Evolutionary conservation across 306 rosid genomes (phyloP).

Genomic region (Begonia loranthoides): DNA sequence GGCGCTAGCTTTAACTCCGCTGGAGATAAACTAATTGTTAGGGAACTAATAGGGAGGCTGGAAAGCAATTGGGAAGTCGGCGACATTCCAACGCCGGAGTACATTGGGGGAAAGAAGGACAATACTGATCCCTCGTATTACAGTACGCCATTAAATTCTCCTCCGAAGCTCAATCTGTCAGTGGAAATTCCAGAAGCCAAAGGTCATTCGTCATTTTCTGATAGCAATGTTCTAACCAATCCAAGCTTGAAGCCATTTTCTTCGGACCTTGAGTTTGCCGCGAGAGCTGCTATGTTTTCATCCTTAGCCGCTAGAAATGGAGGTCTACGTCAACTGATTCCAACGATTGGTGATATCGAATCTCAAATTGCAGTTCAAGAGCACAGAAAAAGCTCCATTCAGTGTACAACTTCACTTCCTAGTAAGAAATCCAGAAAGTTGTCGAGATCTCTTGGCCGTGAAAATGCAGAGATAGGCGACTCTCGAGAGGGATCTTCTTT

Average conservation of each 20-base stretch:
- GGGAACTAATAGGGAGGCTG: constrained; percentile 38
- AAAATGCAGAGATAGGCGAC: constrained; percentile 30
- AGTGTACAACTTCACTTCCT: too few species aligned
- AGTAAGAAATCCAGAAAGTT: background rate
- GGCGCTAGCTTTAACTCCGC: constrained; percentile 3
- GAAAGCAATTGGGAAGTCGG: constrained; percentile 37
- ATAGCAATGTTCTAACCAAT: constrained; percentile 9
- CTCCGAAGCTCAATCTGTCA: constrained; percentile 36
- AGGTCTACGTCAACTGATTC: constrained; percentile 20
- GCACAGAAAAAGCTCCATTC: constrained; percentile 8
- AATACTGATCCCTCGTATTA: constrained; percentile 31
- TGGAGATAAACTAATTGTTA: constrained; percentile 25
- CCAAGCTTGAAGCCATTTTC: constrained; percentile 29
- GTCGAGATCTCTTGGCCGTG: constrained; percentile 33
- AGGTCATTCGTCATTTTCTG: constrained; percentile 11
- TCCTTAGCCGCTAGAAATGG: constrained; percentile 22
- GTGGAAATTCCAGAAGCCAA: constrained; percentile 17
- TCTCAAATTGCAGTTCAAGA: constrained; percentile 23
- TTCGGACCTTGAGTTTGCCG: constrained; percentile 40
- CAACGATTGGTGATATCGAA: constrained; percentile 22
- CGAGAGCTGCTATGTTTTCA: constrained; percentile 38
- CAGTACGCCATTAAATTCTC: constrained; percentile 40
- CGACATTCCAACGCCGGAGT: constrained; percentile 1
- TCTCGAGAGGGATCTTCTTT: constrained; percentile 46
- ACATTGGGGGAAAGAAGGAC: background rate